Conservation (phyloP, 345 rosid genomes). For the Acer negundo region DNA sequence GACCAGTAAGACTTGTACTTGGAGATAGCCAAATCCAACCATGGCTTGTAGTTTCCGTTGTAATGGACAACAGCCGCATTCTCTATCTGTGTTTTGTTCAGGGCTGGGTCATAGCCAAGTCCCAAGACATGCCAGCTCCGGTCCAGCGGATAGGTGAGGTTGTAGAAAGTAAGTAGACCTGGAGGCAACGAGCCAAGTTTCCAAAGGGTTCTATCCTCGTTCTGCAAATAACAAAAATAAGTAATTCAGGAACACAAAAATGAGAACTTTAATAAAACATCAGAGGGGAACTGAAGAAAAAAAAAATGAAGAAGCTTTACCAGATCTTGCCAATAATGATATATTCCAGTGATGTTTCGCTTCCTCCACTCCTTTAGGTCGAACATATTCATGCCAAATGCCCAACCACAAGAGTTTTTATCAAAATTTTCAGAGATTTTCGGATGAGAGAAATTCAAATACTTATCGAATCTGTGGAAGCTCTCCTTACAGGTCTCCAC, state of each 20-base stretch:
- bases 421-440: constrained; percentile 67
- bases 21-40: constrained; percentile 86
- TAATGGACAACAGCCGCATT: constrained; percentile 90
- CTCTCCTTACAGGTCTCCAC: constrained; percentile 92
- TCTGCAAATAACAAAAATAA: constrained; percentile 48
- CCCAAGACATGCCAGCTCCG: constrained; percentile 91
- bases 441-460: constrained; percentile 96
- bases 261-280: neutral
- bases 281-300: too few species aligned
- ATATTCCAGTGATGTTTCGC: constrained; percentile 85
- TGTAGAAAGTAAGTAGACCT: constrained; percentile 92
- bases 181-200: constrained; percentile 97
- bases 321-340: constrained; percentile 96
- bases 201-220: constrained; percentile 97
- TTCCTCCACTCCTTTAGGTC: constrained; percentile 94
- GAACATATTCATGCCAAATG: constrained; percentile 97
- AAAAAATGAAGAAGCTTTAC: constrained; percentile 38
- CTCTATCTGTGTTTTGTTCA: constrained; percentile 85
- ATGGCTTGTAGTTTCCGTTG: constrained; percentile 97
- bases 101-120: constrained; percentile 98
- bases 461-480: constrained; percentile 96
- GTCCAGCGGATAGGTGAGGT: constrained; percentile 79
- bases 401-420: constrained; percentile 95
- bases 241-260: neutral
- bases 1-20: constrained; percentile 94